Evolutionary conservation across 1,284 basidiomycete genomes (phyloP), one percentile per base, ranked within the genome.

Genomic region (Cutaneotrichosporon spelunceum): DNA sequence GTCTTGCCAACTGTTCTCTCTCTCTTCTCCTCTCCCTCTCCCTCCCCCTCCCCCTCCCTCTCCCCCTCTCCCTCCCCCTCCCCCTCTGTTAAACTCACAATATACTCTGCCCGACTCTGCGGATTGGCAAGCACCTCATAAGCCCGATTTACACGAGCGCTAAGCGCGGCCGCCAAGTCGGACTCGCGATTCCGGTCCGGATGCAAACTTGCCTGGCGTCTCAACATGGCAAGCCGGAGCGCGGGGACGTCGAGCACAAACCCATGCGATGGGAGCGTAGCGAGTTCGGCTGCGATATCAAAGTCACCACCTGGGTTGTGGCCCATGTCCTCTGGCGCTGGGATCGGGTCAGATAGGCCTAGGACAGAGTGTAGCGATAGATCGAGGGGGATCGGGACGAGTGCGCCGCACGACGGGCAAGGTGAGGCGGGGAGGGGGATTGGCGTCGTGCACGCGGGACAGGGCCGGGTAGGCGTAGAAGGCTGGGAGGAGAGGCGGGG

Each of bases 31-130:
- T n/a, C n/a, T n/a, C n/a, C n/a, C n/a, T n/a, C n/a, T n/a, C n/a
- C n/a, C n/a, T n/a, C n/a, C n/a, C n/a, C n/a, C n/a, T n/a, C n/a
- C n/a, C n/a, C n/a, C n/a, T n/a, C n/a, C n/a, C n/a, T n/a, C n/a
- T n/a, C n/a, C n/a, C n/a, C n/a, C n/a, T n/a, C n/a, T n/a, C n/a
- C n/a, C n/a, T 49, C 13, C 45, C 13, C 16, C 27, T 19, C 48
- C 23, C 7, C 44, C 44, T 45, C 19, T 21, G 4, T 24, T 48
- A n/a, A 10, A 72, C 75, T 66, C 59, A 79, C 79, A 9, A 80
- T 70, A 61, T 80, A 79, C 57, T 80, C 77, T 33, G 78, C 75
- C 19, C 79, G 61, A 27, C 66, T 66, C 27, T 79, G 60, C 3
- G 78, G 78, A 54, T 73, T 68, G 19, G 70, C 71, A 23, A 80